phyloP scores from a whole-genome alignment of 1,284 basidiomycete genomes.

The Trichosporon asahii region DNA sequence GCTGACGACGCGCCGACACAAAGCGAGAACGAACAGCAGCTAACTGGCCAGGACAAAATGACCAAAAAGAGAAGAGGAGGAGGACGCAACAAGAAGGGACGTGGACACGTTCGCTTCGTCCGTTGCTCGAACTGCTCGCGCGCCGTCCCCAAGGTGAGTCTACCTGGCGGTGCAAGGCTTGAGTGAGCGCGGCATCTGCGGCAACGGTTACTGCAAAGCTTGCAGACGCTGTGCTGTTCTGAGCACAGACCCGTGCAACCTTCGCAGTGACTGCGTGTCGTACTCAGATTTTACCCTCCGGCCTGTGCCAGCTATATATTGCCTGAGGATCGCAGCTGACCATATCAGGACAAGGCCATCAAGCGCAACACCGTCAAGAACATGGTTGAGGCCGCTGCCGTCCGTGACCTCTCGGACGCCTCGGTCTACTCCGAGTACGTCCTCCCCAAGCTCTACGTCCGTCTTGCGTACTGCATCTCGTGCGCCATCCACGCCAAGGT shows the following conservation, averaged over 20 bases:
- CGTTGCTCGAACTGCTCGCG: conserved; percentile 97
- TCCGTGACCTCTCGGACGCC: conserved; percentile 95
- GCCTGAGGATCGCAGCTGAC: background rate
- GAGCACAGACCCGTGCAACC: background rate
- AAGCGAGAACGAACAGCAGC: background rate
- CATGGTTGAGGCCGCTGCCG: conserved; percentile 98
- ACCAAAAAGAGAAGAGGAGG: conserved; percentile 99
- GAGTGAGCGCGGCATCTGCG: background rate
- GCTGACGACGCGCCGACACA: background rate
- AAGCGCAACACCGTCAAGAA: conserved; percentile 99
- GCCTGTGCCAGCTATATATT: background rate
- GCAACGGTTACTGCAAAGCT: background rate
- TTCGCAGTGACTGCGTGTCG: background rate
- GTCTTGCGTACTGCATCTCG: conserved; percentile 98
- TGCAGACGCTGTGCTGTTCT: background rate
- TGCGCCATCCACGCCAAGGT: conserved; percentile 99
- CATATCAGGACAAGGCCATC: conserved; percentile 89
- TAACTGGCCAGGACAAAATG: conserved; percentile 51
- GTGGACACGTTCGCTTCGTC: conserved; percentile 89
- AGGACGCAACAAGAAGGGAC: conserved; percentile 97
- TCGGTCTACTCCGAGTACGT: conserved; percentile 95
- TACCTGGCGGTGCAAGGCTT: background rate
- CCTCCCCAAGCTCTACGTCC: conserved; percentile 98
- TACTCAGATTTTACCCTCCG: background rate
- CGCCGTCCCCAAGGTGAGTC: conserved; percentile 64